Evolutionary conservation across 225 moss, liverwort and hornwort species (phyloP).

Genomic region (Sphagnum contortum): DNA sequence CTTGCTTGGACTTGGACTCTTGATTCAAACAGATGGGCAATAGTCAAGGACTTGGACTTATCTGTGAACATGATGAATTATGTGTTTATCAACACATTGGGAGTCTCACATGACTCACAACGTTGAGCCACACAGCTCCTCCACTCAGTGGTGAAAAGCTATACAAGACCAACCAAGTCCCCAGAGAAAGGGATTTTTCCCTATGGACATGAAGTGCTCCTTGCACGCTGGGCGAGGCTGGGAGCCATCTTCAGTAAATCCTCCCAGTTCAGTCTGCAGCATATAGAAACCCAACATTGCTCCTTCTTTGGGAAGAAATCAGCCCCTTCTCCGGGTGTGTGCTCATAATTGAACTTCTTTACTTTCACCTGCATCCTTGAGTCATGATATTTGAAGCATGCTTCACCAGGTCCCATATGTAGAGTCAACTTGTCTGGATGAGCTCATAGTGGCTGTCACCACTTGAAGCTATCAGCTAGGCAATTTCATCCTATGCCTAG

Average conservation of each 20-base stretch:
- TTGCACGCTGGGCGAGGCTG: slow-evolving; percentile 39
- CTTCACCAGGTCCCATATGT: background rate
- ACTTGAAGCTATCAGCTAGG: background rate
- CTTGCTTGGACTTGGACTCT: slow-evolving; percentile 3
- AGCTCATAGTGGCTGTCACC: background rate
- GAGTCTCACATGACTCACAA: slow-evolving; percentile 39
- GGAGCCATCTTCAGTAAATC: slow-evolving; percentile 25
- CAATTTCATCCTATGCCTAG: too few species aligned
- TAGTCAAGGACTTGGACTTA: slow-evolving; percentile 47
- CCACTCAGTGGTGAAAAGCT: slow-evolving; percentile 19
- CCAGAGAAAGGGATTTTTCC: slow-evolving; percentile 39
- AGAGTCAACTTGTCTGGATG: background rate
- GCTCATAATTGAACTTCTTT: background rate
- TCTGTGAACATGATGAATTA: background rate
- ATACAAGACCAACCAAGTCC: slow-evolving; percentile 15
- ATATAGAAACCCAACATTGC: slow-evolving; percentile 39
- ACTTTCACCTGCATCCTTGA: background rate
- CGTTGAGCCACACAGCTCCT: slow-evolving; percentile 35
- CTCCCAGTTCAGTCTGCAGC: slow-evolving; percentile 44
- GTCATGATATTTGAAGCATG: background rate
- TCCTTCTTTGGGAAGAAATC: slow-evolving; percentile 37
- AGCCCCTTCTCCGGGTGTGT: slow-evolving; percentile 55
- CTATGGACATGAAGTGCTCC: slow-evolving; percentile 34
- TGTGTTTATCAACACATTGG: background rate
- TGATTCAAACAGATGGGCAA: slow-evolving; percentile 46